Percentiles rank a stretch among this genome's conserved stretches.
phyloP scores from a whole-genome alignment of 73 alveolate species.

The Paraurostyla sp. region DNA sequence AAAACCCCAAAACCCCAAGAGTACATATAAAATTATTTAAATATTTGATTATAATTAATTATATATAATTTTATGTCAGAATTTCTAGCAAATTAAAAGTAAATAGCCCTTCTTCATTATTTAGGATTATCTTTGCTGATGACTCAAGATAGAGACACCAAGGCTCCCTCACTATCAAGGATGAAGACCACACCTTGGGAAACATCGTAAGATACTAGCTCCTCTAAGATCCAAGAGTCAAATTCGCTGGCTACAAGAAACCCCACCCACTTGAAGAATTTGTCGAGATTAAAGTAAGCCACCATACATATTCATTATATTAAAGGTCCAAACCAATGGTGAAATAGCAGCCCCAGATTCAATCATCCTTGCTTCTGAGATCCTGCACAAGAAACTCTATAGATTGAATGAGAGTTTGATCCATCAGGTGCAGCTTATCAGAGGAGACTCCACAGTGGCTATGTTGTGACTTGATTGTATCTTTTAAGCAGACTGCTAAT shows the following conservation, averaged over 20 bases:
- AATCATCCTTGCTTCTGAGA: conserved; percentile 22
- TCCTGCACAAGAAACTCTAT: background rate
- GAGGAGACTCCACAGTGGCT: conserved; percentile 21
- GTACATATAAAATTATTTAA: too few relatives aligned
- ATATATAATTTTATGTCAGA: conserved; percentile 18
- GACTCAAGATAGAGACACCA: conserved; percentile 78
- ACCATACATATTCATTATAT: background rate
- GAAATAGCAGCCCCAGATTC: conserved; percentile 78
- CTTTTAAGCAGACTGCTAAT: background rate
- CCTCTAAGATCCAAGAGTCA: conserved; percentile 86
- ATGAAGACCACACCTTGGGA: conserved; percentile 97
- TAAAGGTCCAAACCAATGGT: conserved; percentile 73
- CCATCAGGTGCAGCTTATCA: conserved; percentile 15
- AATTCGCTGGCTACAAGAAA: conserved; percentile 95
- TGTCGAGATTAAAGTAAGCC: conserved; percentile 81
- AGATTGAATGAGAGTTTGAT: conserved; percentile 11
- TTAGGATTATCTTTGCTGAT: conserved; percentile 27
- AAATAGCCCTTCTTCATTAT: background rate
- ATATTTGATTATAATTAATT: too few relatives aligned
- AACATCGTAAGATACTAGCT: conserved; percentile 91
- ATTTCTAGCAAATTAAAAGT: background rate
- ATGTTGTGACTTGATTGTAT: background rate
- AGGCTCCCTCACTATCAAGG: conserved; percentile 80
- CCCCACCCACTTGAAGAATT: conserved; percentile 96
- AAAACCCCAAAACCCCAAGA: too few relatives aligned